Evolutionary conservation across 2,329 filamentous ascomycete genomes (phyloP), one percentile per base, ranked within the genome.

Genomic region (Penicillium vulpinum): DNA sequence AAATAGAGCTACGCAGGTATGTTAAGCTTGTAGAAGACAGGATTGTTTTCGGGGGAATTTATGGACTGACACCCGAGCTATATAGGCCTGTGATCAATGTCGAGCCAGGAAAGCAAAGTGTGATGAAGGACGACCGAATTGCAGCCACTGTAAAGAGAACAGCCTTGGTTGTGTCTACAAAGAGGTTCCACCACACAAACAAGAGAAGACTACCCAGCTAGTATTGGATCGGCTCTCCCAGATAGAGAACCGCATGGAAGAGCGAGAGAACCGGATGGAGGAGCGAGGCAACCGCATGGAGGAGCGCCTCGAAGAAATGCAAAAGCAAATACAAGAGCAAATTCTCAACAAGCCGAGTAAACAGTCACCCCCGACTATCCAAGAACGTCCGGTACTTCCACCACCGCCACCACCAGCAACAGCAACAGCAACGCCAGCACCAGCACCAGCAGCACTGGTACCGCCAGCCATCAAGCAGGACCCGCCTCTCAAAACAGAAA

Each of bases 61-160:
- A 8, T 8, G 5, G 2, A 29, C 59, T 62, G 57, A 59, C 58
- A 38, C 21, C 28, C 10, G 18, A 35, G n/a, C 51, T 28, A 18
- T 56, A 18, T 38, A 96, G 88, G 94, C 94, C 36, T 99, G 94
- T 75, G 92, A 96, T 69, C 90, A 88, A 73, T 96, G 92, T 75
- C 87, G 92, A 57, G 84, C 89, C 59, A 83, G 93, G 38, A 96
- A 96, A 75, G 91, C 91, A 15, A 96, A 96, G 75, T 96, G 92
- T 72, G 91, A 96, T 67, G 92, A 96, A 78, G 87, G 87, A 11
- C 87, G 89, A 63, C 92, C 89, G 2, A 88, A 89, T 67, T 93
- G 91, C 70, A 91, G 88, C 38, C 86, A 87, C 67, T 99, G 94
- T 73, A 89, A 88, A 67, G 92, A 97, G 65, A 95, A 95, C 71